These are phyloP conservation scores for Xylariaceae sp. DNA, from an alignment of 2,329 filamentous ascomycete species.

Conservation along the genomic window DNA sequence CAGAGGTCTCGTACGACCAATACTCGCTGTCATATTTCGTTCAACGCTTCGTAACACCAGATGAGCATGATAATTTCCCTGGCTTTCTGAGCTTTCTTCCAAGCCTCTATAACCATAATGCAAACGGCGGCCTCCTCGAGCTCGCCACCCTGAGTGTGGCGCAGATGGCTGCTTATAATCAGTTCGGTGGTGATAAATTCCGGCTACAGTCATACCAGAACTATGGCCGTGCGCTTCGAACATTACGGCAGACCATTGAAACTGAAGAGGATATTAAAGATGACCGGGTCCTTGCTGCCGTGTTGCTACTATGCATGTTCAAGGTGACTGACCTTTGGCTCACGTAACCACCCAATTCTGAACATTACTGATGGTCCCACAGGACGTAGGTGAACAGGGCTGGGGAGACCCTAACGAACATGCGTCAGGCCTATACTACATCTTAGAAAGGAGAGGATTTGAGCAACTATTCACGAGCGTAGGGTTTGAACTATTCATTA, in stretches of 20 bases:
- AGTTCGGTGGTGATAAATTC: slow-evolving; percentile 15
- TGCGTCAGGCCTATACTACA: slow-evolving; percentile 16
- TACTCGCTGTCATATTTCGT: slow-evolving; percentile 18
- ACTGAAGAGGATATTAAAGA: slow-evolving; percentile 12
- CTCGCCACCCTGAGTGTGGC: slow-evolving; percentile 16
- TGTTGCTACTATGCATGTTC: slow-evolving; percentile 17
- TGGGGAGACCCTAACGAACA: slow-evolving; percentile 15
- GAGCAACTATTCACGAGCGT: slow-evolving; percentile 15
- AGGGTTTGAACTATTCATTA: slow-evolving; percentile 17
- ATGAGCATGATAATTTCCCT: slow-evolving; percentile 14
- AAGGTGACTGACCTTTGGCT: slow-evolving; percentile 9
- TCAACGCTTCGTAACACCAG: slow-evolving; percentile 15
- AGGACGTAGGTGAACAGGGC: slow-evolving; percentile 18
- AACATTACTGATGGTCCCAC: slow-evolving; percentile 5
- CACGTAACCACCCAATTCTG: neutral
- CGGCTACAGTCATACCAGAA: slow-evolving; percentile 16
- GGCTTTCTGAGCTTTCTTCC: slow-evolving; percentile 18
- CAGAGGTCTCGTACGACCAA: slow-evolving; percentile 12
- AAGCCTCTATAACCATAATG: slow-evolving; percentile 11
- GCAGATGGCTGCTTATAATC: slow-evolving; percentile 19
- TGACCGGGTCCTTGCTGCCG: slow-evolving; percentile 14
- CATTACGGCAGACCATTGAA: slow-evolving; percentile 11
- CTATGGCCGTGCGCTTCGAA: slow-evolving; percentile 13
- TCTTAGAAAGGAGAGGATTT: slow-evolving; percentile 16
- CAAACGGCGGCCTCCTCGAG: slow-evolving; percentile 12